Evolutionary conservation across 257 asterid species (phyloP), one percentile per base, ranked within the genome.

Genomic region (Penstemon eatonii): DNA sequence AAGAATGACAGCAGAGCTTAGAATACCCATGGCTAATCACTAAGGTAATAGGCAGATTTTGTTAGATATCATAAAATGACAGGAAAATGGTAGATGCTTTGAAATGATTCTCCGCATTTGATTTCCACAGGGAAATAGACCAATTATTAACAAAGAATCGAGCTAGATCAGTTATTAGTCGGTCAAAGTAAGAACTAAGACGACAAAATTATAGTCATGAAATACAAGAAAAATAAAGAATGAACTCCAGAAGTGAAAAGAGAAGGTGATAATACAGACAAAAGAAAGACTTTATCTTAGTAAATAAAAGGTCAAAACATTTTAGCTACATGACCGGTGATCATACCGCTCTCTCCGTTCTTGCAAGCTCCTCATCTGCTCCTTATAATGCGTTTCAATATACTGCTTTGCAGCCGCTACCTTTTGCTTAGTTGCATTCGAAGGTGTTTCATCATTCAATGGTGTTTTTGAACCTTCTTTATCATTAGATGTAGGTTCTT

Each of bases 381-480:
- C 98, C 84, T 90, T 90, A 86, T 92, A 92, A 83, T 92, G 98
- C 58, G 88, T 89, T 75, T 92, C 98, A 67, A 92, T 92, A 63
- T 92, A 92, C 81, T 90, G 97, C 83, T 92, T 92, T 71, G 98
- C 98, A 76, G 97, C 98, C 33, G 87, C 98, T 44, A 64, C 98
- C 83, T 92, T 92, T 85, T 88, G 96, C 82, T 88, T 85, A 51
- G 98, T 92, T 56, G 98, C 97, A 82, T 73, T 84, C n/a, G 98
- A 92, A 63, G 98, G 95, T 36, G 79, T 67, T 63, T 88, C 98
- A 58, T 92, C 98, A 68, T 60, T 73, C 66, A 75, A 70, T 37
- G 85, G 79, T 55, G 88, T 66, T 78, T 78, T 85, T 37, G 84
- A 65, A 56, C 85, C 95, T 73, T 90, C 97, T 71, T 80, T 86